A percentile compares a stretch with the other conserved stretches of the same genome.
Conservation (phyloP, 352 stramenopile genomes). For the Phytophthora tubulina region DNA sequence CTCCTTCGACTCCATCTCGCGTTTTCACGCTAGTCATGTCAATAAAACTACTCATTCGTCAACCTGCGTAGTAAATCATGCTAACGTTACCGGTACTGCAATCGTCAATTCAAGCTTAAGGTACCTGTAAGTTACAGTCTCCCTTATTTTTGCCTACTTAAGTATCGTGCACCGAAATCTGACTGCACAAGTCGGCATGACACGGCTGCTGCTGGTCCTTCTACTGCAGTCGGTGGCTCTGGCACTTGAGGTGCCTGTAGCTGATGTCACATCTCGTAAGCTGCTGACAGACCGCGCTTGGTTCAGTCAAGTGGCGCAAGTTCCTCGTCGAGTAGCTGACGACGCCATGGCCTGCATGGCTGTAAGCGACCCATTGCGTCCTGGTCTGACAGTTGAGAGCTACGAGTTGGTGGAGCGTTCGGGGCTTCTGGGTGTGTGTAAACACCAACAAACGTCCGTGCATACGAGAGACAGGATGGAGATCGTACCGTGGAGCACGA, state of each 20-base stretch:
- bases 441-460: slow-evolving; percentile 48
- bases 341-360: slow-evolving; percentile 39
- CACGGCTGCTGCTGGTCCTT: slow-evolving; percentile 21
- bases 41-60: slow-evolving; percentile 47
- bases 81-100: too few species aligned
- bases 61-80: background rate
- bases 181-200: slow-evolving; percentile 14
- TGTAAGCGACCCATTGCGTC: slow-evolving; percentile 44
- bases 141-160: background rate
- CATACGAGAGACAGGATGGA: slow-evolving; percentile 34
- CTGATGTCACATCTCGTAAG: slow-evolving; percentile 33
- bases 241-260: slow-evolving; percentile 18
- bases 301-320: slow-evolving; percentile 56
- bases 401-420: slow-evolving; percentile 82
- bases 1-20: slow-evolving; percentile 1
- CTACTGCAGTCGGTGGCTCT: slow-evolving; percentile 12
- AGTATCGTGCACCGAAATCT: slow-evolving; percentile 13
- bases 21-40: slow-evolving; percentile 28
- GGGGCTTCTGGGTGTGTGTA: slow-evolving; percentile 70
- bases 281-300: slow-evolving; percentile 59
- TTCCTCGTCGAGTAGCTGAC: slow-evolving; percentile 34
- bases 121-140: background rate
- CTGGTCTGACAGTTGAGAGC: slow-evolving; percentile 59
- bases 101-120: too few species aligned
- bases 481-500: slow-evolving; percentile 29